Evolutionary conservation across 2,329 filamentous ascomycete species (phyloP).

Genomic region (Penicillium sp.): DNA sequence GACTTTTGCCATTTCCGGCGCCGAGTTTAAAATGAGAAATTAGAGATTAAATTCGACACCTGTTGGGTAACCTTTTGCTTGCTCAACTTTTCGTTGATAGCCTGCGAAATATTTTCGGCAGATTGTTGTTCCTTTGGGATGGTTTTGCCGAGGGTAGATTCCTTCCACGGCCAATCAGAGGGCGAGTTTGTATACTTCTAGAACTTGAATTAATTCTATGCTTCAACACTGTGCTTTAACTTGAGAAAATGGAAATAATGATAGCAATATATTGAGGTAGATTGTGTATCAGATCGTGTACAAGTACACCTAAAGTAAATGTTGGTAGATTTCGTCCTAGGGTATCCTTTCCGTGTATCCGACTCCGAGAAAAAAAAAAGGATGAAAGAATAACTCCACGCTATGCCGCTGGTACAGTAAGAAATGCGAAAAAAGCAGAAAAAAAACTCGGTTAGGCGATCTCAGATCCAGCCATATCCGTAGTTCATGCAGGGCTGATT

Average conservation of each 20-base stretch:
- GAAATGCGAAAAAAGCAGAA: slow-evolving; percentile 6
- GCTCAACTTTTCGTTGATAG: slow-evolving; percentile 5
- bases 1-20: slow-evolving; percentile 38
- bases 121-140: slow-evolving; percentile 20
- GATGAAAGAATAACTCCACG: slow-evolving; percentile 29
- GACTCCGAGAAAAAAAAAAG: slow-evolving; percentile 11
- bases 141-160: slow-evolving; percentile 12
- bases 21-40: neutral
- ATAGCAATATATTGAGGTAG: neutral
- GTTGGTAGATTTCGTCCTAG: slow-evolving; percentile 16
- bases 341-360: slow-evolving; percentile 29
- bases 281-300: neutral
- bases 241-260: neutral
- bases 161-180: slow-evolving; percentile 12
- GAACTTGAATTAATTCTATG: too few species aligned
- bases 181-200: neutral
- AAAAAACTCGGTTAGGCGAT: slow-evolving; percentile 5
- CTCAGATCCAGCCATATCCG: slow-evolving; percentile 35
- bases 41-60: neutral
- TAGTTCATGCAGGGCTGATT: slow-evolving; percentile 35
- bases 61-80: neutral
- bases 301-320: slow-evolving; percentile 1
- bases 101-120: slow-evolving; percentile 20
- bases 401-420: slow-evolving; percentile 30
- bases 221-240: neutral